Base-by-base conservation (phyloP, 2,329 filamentous ascomycete species). In the Stagonosporopsis rhizophila region DNA sequence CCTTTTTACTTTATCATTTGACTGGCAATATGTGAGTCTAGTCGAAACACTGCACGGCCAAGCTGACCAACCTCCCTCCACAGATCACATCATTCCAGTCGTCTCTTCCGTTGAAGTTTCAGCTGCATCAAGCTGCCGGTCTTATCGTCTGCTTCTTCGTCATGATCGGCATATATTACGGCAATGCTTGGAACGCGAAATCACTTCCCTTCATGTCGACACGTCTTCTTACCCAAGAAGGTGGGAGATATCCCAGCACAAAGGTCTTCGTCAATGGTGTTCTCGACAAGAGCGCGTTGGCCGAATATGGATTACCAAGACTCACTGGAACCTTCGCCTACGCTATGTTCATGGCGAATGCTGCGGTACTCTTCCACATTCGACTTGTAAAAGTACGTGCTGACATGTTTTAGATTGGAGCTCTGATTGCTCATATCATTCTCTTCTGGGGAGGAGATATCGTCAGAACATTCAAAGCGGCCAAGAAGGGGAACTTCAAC, bases 321-420 rank as follows among this genome's bases (percentile, higher is more conserved):
- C 48, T 62, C 11, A 58, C 54, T 4, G 60, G 58, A 1, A 62
- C 60, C 2, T 60, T 60, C 35, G 60, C 58, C 2, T 62, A 60
- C 37, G 44, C 58, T n/a, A 62, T 60, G 58, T 60, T 62, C 34
- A 60, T 60, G 58, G 60, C 60, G 5, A 62, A 60, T n/a, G 60
- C 60, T 46, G 60, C 60, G 20, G 55, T 60, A 44, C 49, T 41
- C 9, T 3, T 5, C 15, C 6, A 37, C 6, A 9, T 2, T 12
- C 11, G 23, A 7, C 2, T 17, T 7, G 34, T 8, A n/a, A 6
- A 6, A 22, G 2, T 2, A 41, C 14, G 4, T 25, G 23, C 54
- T 60, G 35, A 60, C 2, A 14, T 6, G 0, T 20, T 11, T 1
- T 23, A 60, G 59, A 62, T 62, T 19, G 60, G 60, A 20, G 60